Evolutionary conservation across 108 stramenopile genomes (phyloP).

Genomic region (Nitzschia sp.): DNA sequence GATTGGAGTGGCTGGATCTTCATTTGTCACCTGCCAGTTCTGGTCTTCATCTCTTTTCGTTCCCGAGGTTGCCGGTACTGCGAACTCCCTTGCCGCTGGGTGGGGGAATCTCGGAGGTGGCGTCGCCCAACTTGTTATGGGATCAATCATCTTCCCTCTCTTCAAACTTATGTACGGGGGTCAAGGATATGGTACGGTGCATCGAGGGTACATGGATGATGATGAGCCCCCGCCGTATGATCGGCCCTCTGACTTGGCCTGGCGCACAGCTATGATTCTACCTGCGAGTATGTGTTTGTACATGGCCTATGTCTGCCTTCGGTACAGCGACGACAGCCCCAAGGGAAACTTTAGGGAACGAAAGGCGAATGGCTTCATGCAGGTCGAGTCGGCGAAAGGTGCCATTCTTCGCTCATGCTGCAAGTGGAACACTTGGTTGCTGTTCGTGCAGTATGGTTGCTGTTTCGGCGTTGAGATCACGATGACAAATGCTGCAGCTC

Average conservation of each 20-base stretch:
- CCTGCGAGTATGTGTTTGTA: constrained; percentile 58
- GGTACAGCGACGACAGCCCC: constrained; percentile 75
- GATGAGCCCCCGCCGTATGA: constrained; percentile 47
- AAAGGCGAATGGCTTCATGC: constrained; percentile 62
- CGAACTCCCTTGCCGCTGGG: constrained; percentile 78
- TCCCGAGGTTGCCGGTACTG: constrained; percentile 73
- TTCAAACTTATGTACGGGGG: constrained; percentile 55
- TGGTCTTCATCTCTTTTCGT: constrained; percentile 81
- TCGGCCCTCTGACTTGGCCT: constrained; percentile 41
- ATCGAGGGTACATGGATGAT: not conserved
- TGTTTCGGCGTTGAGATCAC: constrained; percentile 90
- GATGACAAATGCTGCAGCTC: constrained; percentile 71
- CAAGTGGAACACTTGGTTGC: constrained; percentile 78
- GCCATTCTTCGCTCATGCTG: constrained; percentile 33
- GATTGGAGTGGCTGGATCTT: constrained; percentile 46
- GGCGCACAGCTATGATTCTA: constrained; percentile 69
- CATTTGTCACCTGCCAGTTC: constrained; percentile 78
- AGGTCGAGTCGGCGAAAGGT: constrained; percentile 28
- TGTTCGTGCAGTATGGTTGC: constrained; percentile 82
- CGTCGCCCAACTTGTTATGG: constrained; percentile 66
- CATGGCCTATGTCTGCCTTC: constrained; percentile 43
- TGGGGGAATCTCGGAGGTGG: constrained; percentile 89
- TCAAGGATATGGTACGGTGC: constrained; percentile 39
- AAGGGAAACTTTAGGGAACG: constrained; percentile 80
- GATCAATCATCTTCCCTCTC: constrained; percentile 58